Percentiles rank a stretch among this genome's conserved stretches.
These are phyloP conservation scores for Acarospora socialis DNA, from an alignment of 2,329 filamentous ascomycete genomes.

Conservation along the genomic window DNA sequence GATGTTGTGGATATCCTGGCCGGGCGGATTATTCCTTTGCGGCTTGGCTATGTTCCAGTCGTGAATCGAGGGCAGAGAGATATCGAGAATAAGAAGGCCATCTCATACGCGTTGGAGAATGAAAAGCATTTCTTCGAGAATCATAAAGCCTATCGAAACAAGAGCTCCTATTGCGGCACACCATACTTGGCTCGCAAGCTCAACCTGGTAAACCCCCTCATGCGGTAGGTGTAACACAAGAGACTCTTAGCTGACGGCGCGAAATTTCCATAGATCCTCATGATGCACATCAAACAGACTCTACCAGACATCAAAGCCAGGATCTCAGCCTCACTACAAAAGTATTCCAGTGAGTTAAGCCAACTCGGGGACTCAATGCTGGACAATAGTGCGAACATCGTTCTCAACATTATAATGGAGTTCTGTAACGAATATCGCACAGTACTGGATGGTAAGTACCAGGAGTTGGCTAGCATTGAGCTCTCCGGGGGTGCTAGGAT, in stretches of 20 bases:
- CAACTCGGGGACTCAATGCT: conserved; percentile 86
- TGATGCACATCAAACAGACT: conserved; percentile 99
- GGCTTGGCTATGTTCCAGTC: conserved; percentile 90
- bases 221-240: no score
- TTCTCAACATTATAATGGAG: conserved; percentile 97
- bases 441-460: conserved; percentile 90
- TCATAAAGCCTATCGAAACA: conserved; percentile 97
- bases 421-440: conserved; percentile 97
- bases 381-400: conserved; percentile 89
- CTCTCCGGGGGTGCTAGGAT: conserved; percentile 95
- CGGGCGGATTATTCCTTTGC: conserved; percentile 87
- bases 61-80: conserved; percentile 96
- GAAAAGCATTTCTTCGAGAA: conserved; percentile 98
- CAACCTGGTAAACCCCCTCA: conserved; percentile 50
- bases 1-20: conserved; percentile 98
- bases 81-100: conserved; percentile 95
- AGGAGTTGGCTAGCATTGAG: conserved; percentile 85
- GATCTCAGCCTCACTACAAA: conserved; percentile 84
- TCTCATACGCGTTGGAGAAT: conserved; percentile 76
- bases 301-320: conserved; percentile 96
- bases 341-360: conserved; percentile 71
- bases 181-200: conserved; percentile 93
- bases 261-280: conserved; percentile 53
- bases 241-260: conserved; percentile 6
- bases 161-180: conserved; percentile 96